Evolutionary conservation across 1,139 yeast species (phyloP).

Genomic region (Geotrichum europaeum): DNA sequence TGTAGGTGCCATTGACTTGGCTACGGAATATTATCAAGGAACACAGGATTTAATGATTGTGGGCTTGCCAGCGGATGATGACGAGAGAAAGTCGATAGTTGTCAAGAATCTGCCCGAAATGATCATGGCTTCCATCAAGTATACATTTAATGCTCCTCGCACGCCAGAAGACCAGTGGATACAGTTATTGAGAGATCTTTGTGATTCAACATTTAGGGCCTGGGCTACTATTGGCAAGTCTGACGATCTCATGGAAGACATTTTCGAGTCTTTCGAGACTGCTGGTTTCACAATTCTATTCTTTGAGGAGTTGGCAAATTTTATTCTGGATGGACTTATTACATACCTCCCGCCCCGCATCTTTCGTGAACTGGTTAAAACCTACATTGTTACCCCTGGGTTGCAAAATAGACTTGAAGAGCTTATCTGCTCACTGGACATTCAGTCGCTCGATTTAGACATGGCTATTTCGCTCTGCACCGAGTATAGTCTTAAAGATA

Average conservation of each 20-base stretch:
- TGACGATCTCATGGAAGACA: conserved; percentile 43
- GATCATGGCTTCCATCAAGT: conserved; percentile 46
- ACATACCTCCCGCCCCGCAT: conserved; percentile 53
- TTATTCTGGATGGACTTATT: conserved; percentile 46
- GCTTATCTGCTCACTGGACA: conserved; percentile 59
- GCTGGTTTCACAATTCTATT: conserved; percentile 36
- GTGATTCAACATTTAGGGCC: conserved; percentile 40
- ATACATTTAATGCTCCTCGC: conserved; percentile 31
- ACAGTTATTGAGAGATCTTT: conserved; percentile 24
- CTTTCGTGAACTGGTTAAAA: conserved; percentile 52
- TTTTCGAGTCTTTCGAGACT: conserved; percentile 45
- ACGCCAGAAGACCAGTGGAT: conserved; percentile 14
- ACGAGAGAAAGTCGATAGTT: conserved; percentile 45
- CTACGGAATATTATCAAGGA: conserved; percentile 50
- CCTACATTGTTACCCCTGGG: conserved; percentile 38
- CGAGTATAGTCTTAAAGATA: conserved; percentile 49
- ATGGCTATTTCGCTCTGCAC: conserved; percentile 56
- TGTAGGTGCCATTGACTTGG: conserved; percentile 49
- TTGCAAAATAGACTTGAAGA: conserved; percentile 53
- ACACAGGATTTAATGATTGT: conserved; percentile 43
- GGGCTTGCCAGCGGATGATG: conserved; percentile 50
- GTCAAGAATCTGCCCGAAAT: conserved; percentile 52
- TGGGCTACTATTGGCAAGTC: conserved; percentile 38
- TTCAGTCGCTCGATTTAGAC: conserved; percentile 66
- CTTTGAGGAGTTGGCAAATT: conserved; percentile 47